Percentiles rank a stretch among this genome's conserved stretches.
Conservation (phyloP, 2,329 filamentous ascomycete species). For the Endoconidiophora laricicola region DNA sequence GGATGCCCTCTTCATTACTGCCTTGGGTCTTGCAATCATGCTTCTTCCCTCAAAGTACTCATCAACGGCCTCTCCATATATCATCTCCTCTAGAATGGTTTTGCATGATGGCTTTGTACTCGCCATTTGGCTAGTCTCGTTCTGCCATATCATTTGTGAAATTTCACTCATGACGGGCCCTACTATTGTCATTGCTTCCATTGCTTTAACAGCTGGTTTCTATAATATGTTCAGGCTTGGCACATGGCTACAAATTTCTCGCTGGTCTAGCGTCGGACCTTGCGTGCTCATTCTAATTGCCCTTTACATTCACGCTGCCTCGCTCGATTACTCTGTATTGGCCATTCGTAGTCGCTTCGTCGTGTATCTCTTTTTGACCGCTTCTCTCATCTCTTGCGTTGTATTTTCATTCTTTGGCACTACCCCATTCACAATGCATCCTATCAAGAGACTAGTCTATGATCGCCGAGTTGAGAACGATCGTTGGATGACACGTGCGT, state of each 20-base stretch:
- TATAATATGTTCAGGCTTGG: constrained; percentile 12
- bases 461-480: constrained; percentile 29
- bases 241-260: constrained; percentile 15
- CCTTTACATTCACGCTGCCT: constrained; percentile 5
- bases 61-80: constrained; percentile 1
- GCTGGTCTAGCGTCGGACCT: constrained; percentile 16
- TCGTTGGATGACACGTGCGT: constrained; percentile 32
- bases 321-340: constrained; percentile 5
- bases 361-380: constrained; percentile 20
- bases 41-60: constrained; percentile 7
- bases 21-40: constrained; percentile 4
- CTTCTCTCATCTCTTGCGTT: constrained; percentile 23
- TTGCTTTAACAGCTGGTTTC: constrained; percentile 10
- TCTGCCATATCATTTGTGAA: constrained; percentile 30
- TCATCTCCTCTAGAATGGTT: not conserved
- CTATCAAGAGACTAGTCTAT: constrained; percentile 33
- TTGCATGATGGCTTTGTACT: constrained; percentile 31
- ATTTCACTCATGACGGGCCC: constrained; percentile 17
- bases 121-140: constrained; percentile 27
- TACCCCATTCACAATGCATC: constrained; percentile 22
- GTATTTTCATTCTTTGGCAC: constrained; percentile 13
- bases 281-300: constrained; percentile 18
- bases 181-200: constrained; percentile 3
- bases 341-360: constrained; percentile 6
- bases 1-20: constrained; percentile 22